Evolutionary conservation across 2,329 filamentous ascomycete genomes (phyloP).

Genomic region (Allantophomopsis lycopodina): DNA sequence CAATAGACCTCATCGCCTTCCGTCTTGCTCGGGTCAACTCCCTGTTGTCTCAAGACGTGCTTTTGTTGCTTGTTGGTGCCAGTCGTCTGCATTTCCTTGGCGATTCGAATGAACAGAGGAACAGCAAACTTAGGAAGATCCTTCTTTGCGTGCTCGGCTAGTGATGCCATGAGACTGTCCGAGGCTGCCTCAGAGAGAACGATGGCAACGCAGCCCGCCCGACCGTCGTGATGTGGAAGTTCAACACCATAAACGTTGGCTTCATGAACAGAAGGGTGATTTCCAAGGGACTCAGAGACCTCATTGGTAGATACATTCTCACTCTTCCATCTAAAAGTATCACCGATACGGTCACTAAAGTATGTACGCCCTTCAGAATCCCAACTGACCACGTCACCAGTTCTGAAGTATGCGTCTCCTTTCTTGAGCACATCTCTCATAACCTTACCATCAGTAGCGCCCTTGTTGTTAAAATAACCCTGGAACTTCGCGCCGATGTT

Average conservation of each 20-base stretch:
- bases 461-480: constrained; percentile 56
- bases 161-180: constrained; percentile 29
- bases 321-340: constrained; percentile 47
- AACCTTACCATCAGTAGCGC: constrained; percentile 54
- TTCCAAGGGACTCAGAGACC: constrained; percentile 48
- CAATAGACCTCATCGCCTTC: constrained; percentile 34
- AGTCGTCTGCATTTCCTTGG: constrained; percentile 48
- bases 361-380: constrained; percentile 52
- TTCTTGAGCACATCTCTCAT: constrained; percentile 49
- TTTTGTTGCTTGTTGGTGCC: constrained; percentile 90
- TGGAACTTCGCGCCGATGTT: constrained; percentile 38
- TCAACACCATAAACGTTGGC: constrained; percentile 72
- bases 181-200: constrained; percentile 36
- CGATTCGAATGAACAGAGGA: constrained; percentile 63
- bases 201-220: constrained; percentile 70
- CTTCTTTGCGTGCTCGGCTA: constrained; percentile 32
- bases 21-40: constrained; percentile 52
- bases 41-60: constrained; percentile 53
- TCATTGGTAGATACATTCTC: constrained; percentile 57
- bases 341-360: constrained; percentile 42
- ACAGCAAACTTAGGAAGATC: constrained; percentile 61
- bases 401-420: constrained; percentile 56
- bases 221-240: constrained; percentile 68
- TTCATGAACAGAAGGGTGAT: constrained; percentile 43
- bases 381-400: constrained; percentile 50